Percentiles rank a stretch among this genome's conserved stretches.
Conservation (phyloP, 306 rosid species). For the Quercus gilva region DNA sequence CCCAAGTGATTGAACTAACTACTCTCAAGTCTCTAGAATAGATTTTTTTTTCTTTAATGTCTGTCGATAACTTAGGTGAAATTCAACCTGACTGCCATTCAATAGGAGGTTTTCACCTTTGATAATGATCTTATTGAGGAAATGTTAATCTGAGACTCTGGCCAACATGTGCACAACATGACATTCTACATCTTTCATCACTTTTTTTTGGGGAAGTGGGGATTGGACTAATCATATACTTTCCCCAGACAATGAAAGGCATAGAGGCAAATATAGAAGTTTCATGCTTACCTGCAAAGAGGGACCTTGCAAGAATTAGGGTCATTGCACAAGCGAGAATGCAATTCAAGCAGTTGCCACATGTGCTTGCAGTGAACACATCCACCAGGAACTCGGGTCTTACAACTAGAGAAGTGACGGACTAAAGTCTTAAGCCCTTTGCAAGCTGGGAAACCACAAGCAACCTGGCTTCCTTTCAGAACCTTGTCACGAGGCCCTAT, state of each 20-base stretch:
- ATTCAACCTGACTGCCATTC: too few species aligned
- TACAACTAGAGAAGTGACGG: constrained; percentile 49
- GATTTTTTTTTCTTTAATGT: too few species aligned
- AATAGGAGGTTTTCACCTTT: background rate
- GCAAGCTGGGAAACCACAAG: constrained; percentile 45
- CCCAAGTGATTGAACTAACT: too few species aligned
- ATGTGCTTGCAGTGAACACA: constrained; percentile 55
- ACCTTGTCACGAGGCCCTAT: constrained; percentile 52
- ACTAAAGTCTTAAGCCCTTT: constrained; percentile 51
- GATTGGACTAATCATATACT: too few species aligned
- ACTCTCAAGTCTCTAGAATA: too few species aligned
- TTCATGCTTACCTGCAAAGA: constrained; percentile 38
- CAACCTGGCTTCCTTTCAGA: constrained; percentile 40
- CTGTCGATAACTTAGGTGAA: too few species aligned
- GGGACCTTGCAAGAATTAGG: constrained; percentile 53
- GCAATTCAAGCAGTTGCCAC: constrained; percentile 63
- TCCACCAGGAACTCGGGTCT: constrained; percentile 44
- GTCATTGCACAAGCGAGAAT: constrained; percentile 48
- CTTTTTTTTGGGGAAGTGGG: too few species aligned
- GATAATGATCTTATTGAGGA: too few species aligned
- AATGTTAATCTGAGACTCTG: too few species aligned
- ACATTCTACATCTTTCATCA: too few species aligned
- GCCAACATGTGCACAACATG: too few species aligned
- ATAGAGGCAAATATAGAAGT: background rate
- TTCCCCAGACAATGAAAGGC: background rate